A percentile compares a stretch with the other conserved stretches of the same genome.
Evolutionary conservation across 305 asterid species (phyloP).

Genomic region (Fraxinus dipetala): DNA sequence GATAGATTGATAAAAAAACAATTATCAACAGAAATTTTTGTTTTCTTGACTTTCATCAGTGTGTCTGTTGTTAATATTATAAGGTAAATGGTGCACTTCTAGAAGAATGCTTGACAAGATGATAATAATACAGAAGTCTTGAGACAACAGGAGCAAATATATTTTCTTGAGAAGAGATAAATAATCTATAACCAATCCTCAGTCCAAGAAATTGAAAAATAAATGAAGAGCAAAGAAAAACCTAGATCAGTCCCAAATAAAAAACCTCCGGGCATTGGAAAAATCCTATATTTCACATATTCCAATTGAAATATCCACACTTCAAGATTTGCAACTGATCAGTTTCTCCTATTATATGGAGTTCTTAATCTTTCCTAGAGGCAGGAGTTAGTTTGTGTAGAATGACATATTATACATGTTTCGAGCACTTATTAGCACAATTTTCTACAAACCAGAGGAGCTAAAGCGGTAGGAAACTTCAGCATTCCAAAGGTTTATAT

Average conservation of each 20-base stretch:
- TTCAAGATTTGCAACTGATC: neutral
- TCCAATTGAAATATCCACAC: neutral
- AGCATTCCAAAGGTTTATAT: conserved; percentile 2
- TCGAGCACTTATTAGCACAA: neutral
- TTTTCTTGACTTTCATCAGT: neutral
- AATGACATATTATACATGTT: neutral
- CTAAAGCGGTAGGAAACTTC: conserved; percentile 18
- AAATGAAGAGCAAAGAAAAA: conserved; percentile 7
- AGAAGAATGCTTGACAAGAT: conserved; percentile 1
- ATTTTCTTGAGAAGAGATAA: conserved; percentile 10
- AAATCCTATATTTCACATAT: neutral
- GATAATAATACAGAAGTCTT: conserved; percentile 8
- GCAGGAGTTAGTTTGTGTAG: neutral
- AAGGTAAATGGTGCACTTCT: neutral
- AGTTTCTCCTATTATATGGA: neutral
- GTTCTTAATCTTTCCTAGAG: neutral
- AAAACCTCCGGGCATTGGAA: conserved; percentile 14
- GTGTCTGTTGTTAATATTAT: neutral
- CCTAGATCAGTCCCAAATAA: conserved; percentile 6
- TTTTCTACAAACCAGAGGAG: neutral
- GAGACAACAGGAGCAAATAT: conserved; percentile 7
- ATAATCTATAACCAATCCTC: neutral
- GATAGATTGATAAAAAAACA: neutral
- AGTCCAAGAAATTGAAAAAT: neutral
- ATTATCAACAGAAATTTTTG: neutral